phyloP scores from a whole-genome alignment of 2,329 filamentous ascomycete genomes.

The Onygena corvina region DNA sequence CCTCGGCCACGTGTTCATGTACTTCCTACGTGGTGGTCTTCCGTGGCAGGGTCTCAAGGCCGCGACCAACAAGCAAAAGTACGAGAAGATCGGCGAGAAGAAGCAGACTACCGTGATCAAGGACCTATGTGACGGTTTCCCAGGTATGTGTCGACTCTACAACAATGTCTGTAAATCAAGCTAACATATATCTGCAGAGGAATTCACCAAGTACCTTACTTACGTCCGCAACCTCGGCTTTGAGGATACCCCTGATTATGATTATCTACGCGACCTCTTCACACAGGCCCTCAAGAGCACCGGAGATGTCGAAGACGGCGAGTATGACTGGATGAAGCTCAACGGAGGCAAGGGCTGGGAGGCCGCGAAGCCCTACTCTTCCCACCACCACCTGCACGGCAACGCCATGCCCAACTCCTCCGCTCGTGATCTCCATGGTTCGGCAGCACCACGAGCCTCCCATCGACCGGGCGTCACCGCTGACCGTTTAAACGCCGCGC shows the following conservation, averaged over 20 bases:
- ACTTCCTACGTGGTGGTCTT: constrained; percentile 53
- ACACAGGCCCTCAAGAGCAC: constrained; percentile 90
- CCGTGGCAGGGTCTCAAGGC: constrained; percentile 59
- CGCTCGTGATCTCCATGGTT: constrained; percentile 70
- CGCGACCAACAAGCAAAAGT: constrained; percentile 83
- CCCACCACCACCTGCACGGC: constrained; percentile 62
- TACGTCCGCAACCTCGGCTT: constrained; percentile 97
- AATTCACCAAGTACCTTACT: constrained; percentile 94
- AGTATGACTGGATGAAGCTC: constrained; percentile 99
- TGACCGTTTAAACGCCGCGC: constrained; percentile 86
- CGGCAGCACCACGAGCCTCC: constrained; percentile 48
- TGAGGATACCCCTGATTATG: constrained; percentile 96
- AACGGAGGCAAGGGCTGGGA: constrained; percentile 91
- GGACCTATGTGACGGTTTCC: constrained; percentile 91
- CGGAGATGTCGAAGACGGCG: constrained; percentile 89
- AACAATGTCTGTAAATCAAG: background rate
- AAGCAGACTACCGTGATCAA: constrained; percentile 97
- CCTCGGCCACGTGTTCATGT: constrained; percentile 57
- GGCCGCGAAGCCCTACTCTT: constrained; percentile 57
- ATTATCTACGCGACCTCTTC: constrained; percentile 91
- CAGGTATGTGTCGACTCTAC: constrained; percentile 40
- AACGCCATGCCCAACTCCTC: constrained; percentile 70
- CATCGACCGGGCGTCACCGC: constrained; percentile 56
- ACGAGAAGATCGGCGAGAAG: constrained; percentile 99
- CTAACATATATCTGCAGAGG: constrained; percentile 45